Conservation (phyloP, 2,329 filamentous ascomycete genomes). For the Colletotrichum sp. region DNA sequence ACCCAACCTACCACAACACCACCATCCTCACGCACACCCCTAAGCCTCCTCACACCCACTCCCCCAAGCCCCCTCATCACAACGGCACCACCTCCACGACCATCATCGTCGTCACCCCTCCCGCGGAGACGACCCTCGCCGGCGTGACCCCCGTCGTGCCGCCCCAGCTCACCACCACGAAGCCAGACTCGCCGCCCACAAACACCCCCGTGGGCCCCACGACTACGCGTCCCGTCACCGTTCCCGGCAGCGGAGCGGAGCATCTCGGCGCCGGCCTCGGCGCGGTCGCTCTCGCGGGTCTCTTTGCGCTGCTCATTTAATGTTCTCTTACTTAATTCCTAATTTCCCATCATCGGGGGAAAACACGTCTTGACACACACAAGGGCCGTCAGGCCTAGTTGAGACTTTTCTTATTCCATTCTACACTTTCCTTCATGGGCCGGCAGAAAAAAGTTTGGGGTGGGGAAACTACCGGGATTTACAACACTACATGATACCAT, state of each 20-base stretch:
- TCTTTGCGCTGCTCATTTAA: slow-evolving; percentile 35
- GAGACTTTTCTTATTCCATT: not conserved
- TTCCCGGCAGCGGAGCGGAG: slow-evolving; percentile 42
- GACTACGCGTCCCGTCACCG: slow-evolving; percentile 6
- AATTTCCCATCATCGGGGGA: not conserved
- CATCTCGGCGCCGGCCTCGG: slow-evolving; percentile 38
- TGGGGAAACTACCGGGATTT: not conserved
- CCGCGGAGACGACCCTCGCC: not conserved
- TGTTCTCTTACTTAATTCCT: not conserved
- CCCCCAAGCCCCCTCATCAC: not conserved
- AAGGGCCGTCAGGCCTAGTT: not conserved
- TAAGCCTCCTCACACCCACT: not conserved
- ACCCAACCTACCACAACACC: slow-evolving; percentile 18
- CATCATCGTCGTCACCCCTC: slow-evolving; percentile 1
- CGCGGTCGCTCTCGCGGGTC: slow-evolving; percentile 41
- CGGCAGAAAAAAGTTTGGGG: slow-evolving; percentile 3
- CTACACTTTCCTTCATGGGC: slow-evolving; percentile 16
- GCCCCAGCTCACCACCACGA: not conserved
- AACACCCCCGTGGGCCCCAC: not conserved
- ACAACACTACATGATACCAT: not conserved
- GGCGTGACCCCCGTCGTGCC: not conserved
- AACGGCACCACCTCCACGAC: slow-evolving; percentile 5
- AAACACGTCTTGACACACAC: not conserved
- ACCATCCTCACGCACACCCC: not conserved
- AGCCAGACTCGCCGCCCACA: not conserved